Evolutionary conservation across 1,139 yeast genomes (phyloP), one percentile per base, ranked within the genome.

Genomic region (Yamadazyma atlantica): DNA sequence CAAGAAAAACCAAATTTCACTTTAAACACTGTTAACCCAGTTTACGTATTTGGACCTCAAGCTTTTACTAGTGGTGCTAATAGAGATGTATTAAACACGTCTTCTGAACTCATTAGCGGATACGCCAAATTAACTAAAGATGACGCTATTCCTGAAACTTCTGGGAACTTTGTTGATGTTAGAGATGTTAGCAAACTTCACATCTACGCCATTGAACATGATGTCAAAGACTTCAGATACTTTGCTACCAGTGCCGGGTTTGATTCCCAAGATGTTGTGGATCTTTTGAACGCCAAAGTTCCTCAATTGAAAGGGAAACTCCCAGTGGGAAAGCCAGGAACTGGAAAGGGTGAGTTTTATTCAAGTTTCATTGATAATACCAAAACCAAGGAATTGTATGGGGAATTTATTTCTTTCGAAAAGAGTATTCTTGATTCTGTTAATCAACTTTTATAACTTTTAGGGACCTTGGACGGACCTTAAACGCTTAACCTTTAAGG

Each of bases 141-240:
- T 18, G 50, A 43, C 4, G 32, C 38, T 26, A 28, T 54, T 26
- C 56, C 57, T 12, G 26, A 33, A 5, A 17, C n/a, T 11, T 31
- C 21, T 5, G 61, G 59, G 11, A 43, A 40, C 2, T 61, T 50
- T 52, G 63, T 70, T 29, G 81, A 78, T 48, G 82, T 78, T 1
- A 62, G 82, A 38, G 80, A 78, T 48, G 72, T 73, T 5, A 80
- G 82, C 4, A 54, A 50, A 41, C 78, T 78, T 11, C 83, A 77
- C 50, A 53, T 76, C 10, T 46, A 52, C 29, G 75, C 75, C 0
- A 56, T 75, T 42, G 66, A 67, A 43, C 50, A 48, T 26, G 54
- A 50, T 23, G 39, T 40, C 8, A 48, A 46, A n/a, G 41, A 49
- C 12, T 60, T 69, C 49, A 63, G 82, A 34, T 60, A 67, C 40